These are phyloP conservation scores for Hemisphaericaspora xylofermentans DNA, from an alignment of 1,139 yeast genomes.

Conservation along the genomic window DNA sequence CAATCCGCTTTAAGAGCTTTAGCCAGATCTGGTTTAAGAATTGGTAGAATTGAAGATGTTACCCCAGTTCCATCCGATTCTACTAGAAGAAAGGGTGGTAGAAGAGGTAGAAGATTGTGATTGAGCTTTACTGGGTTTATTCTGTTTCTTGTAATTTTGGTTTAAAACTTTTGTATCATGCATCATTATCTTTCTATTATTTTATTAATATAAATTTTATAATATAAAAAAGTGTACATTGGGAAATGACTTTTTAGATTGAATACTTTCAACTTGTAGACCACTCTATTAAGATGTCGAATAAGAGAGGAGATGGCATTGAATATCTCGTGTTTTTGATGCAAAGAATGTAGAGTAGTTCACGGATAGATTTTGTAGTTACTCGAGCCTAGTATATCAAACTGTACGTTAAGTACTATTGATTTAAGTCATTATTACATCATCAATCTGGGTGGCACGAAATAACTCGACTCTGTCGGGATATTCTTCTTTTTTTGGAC, in stretches of 20 bases:
- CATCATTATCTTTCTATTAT: conserved; percentile 3
- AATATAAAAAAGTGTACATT: conserved; percentile 3
- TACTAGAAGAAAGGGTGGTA: conserved; percentile 99
- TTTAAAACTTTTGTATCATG: conserved; percentile 5
- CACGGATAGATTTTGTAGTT: no score
- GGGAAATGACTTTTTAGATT: neutral
- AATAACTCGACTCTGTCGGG: no score
- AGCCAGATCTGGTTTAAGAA: conserved; percentile 99
- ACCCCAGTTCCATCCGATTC: conserved; percentile 99
- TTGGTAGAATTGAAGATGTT: conserved; percentile 99
- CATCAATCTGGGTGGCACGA: no score
- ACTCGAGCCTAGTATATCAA: no score
- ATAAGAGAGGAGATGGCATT: no score
- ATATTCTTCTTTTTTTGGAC: no score
- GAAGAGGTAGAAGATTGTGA: conserved; percentile 99
- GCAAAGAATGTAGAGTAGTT: no score
- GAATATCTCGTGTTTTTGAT: neutral
- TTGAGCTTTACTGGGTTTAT: conserved; percentile 5
- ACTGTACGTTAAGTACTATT: no score
- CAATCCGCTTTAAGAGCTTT: conserved; percentile 99
- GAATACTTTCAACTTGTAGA: neutral
- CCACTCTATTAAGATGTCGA: neutral
- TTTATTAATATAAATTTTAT: conserved; percentile 5
- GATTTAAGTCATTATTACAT: no score
- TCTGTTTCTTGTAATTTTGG: conserved; percentile 5